Conservation (phyloP, 768 basidiomycete genomes). For the Leccinum truebloodii region DNA sequence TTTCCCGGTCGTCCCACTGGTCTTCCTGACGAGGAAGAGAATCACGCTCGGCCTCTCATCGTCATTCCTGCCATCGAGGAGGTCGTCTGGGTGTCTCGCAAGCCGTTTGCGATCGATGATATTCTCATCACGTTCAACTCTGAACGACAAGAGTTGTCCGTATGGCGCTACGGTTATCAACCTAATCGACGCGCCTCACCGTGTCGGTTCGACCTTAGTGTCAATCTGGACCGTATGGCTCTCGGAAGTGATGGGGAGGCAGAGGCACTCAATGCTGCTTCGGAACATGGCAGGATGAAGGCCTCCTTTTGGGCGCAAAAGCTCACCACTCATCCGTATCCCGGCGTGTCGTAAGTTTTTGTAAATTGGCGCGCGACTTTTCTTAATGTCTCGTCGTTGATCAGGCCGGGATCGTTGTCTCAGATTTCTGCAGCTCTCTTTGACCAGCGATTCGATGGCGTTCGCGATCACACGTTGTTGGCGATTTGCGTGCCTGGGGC, state of each 20-base stretch:
- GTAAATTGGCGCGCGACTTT: not conserved
- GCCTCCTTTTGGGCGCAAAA: constrained; percentile 74
- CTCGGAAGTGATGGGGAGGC: constrained; percentile 51
- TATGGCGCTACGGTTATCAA: constrained; percentile 75
- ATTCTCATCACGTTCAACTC: constrained; percentile 61
- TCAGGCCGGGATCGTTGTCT: constrained; percentile 18
- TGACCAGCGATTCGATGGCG: constrained; percentile 65
- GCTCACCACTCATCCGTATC: constrained; percentile 50
- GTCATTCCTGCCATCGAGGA: constrained; percentile 65
- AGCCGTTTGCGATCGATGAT: constrained; percentile 43
- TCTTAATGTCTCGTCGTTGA: constrained; percentile 7
- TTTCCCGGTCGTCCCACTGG: constrained; percentile 34
- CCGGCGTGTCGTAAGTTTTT: constrained; percentile 50
- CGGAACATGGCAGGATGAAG: constrained; percentile 66
- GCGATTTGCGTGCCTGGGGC: constrained; percentile 55
- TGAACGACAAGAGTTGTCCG: constrained; percentile 51
- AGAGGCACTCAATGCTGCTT: constrained; percentile 41
- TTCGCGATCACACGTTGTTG: constrained; percentile 49
- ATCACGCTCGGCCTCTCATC: constrained; percentile 48
- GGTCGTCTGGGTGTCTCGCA: constrained; percentile 59
- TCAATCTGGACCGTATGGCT: constrained; percentile 69
- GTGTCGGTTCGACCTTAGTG: constrained; percentile 55
- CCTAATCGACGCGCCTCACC: constrained; percentile 43
- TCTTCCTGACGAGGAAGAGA: constrained; percentile 57
- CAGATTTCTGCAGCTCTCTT: constrained; percentile 59